Base-by-base conservation (phyloP, 495 filamentous ascomycete genomes). In the Paragyromitra xinjiangensis region DNA sequence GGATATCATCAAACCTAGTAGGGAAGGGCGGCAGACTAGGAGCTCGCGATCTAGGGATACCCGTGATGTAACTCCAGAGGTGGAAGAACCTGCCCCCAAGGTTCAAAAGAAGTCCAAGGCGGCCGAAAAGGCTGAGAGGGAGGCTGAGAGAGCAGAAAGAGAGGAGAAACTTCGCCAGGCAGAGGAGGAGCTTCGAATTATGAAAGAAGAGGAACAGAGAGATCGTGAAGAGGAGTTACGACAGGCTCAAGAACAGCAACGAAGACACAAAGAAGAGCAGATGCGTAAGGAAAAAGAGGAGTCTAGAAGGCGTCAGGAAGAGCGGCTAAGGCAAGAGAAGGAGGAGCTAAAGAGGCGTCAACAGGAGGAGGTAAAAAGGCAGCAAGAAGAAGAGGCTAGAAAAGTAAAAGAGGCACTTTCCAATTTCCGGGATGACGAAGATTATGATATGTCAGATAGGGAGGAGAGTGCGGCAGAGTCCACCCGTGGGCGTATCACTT, bases 51-150 rank as follows among this genome's bases (percentile, higher is more conserved):
- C 79, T 19, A 76, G 63, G 39, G 68, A 69, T 63, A 72, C 62
- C 61, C 59, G 44, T 50, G 75, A 72, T 45, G 39, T 37, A 16
- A 58, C 63, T 22, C 53, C 78, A n/a, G 79, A 59, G 26, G 6
- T 65, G 22, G 66, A 75, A 9, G 56, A 71, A 29, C 12, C 26
- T 64, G 48, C 58, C 55, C 45, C 59, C 50, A 72, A 76, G 16
- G 34, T 89, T 19, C 90, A 93, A 76, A 90, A 91, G n/a, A 94
- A 91, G 80, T 90, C 90, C 37, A 92, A 96, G 34, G 90, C 90
- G 83, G 88, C 91, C 69, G 89, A 90, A 63, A 88, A 87, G 8
- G 85, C 85, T 51, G 85, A 87, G 64, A 91, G 92, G 64, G 94
- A 92, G 83, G 88, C 91, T 68, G 88, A 90, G 63, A 88, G 87